Percentiles rank a stretch among this genome's conserved stretches.
These are phyloP conservation scores for Fusarium sp. DNA, from an alignment of 2,329 filamentous ascomycete genomes.

Conservation along the genomic window DNA sequence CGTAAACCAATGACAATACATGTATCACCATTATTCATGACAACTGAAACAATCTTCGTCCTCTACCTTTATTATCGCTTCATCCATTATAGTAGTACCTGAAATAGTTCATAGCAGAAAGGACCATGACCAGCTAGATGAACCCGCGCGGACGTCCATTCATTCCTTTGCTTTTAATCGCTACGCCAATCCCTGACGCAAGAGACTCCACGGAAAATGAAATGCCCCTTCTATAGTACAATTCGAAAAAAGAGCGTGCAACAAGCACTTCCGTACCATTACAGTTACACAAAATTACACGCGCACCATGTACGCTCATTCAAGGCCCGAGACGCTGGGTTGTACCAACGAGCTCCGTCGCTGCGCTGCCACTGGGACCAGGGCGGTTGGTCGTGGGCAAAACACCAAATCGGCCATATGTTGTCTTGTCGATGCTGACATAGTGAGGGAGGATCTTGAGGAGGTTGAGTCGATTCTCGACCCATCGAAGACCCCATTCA, in stretches of 20 bases:
- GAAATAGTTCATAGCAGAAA: background rate
- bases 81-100: constrained; percentile 11
- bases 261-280: constrained; percentile 1
- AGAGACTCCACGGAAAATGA: constrained; percentile 18
- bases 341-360: constrained; percentile 68
- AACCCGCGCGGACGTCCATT: constrained; percentile 10
- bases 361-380: constrained; percentile 52
- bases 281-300: constrained; percentile 20
- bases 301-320: constrained; percentile 35
- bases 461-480: constrained; percentile 88
- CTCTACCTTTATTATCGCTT: constrained; percentile 1
- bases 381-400: constrained; percentile 68
- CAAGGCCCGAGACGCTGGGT: constrained; percentile 76
- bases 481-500: constrained; percentile 85
- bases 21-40: background rate
- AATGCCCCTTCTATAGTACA: constrained; percentile 36
- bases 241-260: constrained; percentile 14
- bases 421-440: constrained; percentile 95
- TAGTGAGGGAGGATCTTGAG: constrained; percentile 88
- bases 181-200: constrained; percentile 18
- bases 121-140: background rate
- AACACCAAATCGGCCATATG: constrained; percentile 90
- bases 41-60: background rate
- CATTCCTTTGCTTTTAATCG: constrained; percentile 24
- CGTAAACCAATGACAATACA: background rate